Base-by-base conservation (phyloP, 1,284 basidiomycete species). In the Pisolithus thermaeus region DNA sequence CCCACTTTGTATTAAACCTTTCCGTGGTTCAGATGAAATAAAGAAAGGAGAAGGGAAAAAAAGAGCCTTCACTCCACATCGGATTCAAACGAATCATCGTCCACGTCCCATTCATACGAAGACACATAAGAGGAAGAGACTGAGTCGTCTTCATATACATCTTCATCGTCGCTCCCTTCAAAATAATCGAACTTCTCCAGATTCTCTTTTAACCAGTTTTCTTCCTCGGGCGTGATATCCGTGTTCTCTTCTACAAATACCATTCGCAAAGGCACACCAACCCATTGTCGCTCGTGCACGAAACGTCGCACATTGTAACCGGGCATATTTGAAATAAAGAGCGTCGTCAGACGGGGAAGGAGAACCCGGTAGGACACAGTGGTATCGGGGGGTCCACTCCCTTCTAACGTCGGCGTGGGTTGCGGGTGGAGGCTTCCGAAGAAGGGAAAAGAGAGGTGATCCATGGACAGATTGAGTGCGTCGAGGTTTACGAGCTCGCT, bases 111-210 rank as follows among this genome's bases (percentile, higher is more conserved):
- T 35, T 14, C 32, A 14, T 14, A 12, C 12, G 32, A 35, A 1
- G 14, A 5, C 12, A 4, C 4, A 14, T 35, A 14, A 1, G 32
- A 35, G 32, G 12, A 5, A 35, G 11, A 35, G 32, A 35, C 12
- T 20, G 18, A 20, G 18, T 14, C 32, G 3, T 32, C 1, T 12
- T 35, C 51, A 9, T 62, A 60, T 2, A 62, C 53, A n/a, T 63
- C 68, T 16, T 70, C 67, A 23, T 76, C 75, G 23, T 72, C 73
- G 53, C 75, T 75, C 16, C 73, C 71, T 53, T 75, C 74, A 51
- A 77, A 82, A 52, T 70, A 73, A 8, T 74, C 75, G 16, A 84
- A 68, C 28, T 62, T 65, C 50, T 76, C 71, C 49, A 81, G 40
- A 54, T 80, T 67, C 5, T 64, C 63, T 38, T 60, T 70, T 48